Base-by-base conservation (phyloP, 2,329 filamentous ascomycete species). In the Pseudocercospora crystallina region DNA sequence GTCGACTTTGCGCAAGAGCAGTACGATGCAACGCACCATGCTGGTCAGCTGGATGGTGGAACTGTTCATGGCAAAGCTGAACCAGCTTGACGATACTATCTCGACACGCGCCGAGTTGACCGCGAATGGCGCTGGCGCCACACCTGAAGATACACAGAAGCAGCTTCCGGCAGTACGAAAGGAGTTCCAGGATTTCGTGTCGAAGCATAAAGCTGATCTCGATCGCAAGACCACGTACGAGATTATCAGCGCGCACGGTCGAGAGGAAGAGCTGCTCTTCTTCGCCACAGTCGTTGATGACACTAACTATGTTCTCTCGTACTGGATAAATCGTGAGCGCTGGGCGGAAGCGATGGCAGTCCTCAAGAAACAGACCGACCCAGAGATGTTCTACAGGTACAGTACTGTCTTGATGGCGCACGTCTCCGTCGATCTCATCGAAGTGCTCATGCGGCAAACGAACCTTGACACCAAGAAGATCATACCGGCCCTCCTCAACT, bases 361-460 rank as follows among this genome's bases (percentile, higher is more conserved):
- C 35, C 78, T 99, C 45, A 95, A 96, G 74, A 90, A 88, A 70
- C 94, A 99, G 72, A 95, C 86, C 5, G 88, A 95, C 43, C 83
- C 89, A 0, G 90, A 95, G 43, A 89, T 95, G 39, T 99, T 97
- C 72, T 97, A 97, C 76, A 87, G 89, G 57, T 96, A 97, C 70
- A 94, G 90, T 75, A 96, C 87, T 64, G 91, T 97, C n/a, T 80
- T 99, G 41, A 96, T 99, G 87, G 86, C 85, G 12, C 89, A 96
- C 66, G 85, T 85, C 3, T 84, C 92, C 0, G 81, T 86, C 5
- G 91, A 95, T 45, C 77, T 95, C 17, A 87, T 97, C n/a, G 92
- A 99, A 61, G 90, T 99, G 31, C 74, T 99, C 65, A 96, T 95
- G 88, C 83, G 94, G 32, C 92, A 97, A 66, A 79, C 83, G 5